Conservation (phyloP, 2,329 filamentous ascomycete genomes). For the Chaetomium sp. region DNA sequence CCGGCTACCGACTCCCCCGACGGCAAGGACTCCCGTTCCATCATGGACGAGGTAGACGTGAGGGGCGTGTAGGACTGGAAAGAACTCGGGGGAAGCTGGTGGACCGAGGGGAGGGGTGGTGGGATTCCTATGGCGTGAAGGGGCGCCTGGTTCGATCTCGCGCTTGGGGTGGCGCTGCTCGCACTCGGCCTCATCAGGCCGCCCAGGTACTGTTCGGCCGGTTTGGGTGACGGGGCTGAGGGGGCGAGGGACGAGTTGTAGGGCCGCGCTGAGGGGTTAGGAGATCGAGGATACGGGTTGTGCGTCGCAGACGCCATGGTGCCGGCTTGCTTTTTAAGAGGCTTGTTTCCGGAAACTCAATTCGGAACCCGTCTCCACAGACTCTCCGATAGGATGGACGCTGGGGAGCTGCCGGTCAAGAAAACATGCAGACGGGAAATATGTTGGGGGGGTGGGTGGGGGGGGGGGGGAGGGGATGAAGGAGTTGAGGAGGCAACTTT, state of each 20-base stretch:
- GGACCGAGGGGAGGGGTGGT: slow-evolving; percentile 52
- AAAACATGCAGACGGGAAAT: slow-evolving; percentile 43
- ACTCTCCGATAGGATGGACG: slow-evolving; percentile 44
- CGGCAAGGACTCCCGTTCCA: slow-evolving; percentile 63
- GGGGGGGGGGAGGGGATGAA: slow-evolving; percentile 18
- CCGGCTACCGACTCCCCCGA: slow-evolving; percentile 60
- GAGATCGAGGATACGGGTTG: slow-evolving; percentile 62
- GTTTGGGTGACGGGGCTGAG: slow-evolving; percentile 61
- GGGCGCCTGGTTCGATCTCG: slow-evolving; percentile 52
- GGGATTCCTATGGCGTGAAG: slow-evolving; percentile 58
- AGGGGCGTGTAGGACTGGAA: slow-evolving; percentile 59
- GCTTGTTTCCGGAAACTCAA: slow-evolving; percentile 41
- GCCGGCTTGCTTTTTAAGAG: slow-evolving; percentile 38
- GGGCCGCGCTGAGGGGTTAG: slow-evolving; percentile 62
- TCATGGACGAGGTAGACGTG: slow-evolving; percentile 50
- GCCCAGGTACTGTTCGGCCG: slow-evolving; percentile 55
- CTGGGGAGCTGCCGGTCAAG: slow-evolving; percentile 44
- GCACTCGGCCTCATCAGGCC: slow-evolving; percentile 49
- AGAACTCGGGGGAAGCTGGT: slow-evolving; percentile 41
- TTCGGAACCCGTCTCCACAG: slow-evolving; percentile 43
- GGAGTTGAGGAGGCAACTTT: slow-evolving; percentile 24
- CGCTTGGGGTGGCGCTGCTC: slow-evolving; percentile 45
- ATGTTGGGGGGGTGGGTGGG: slow-evolving; percentile 25
- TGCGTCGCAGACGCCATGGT: slow-evolving; percentile 60
- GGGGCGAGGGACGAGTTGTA: slow-evolving; percentile 67